Conservation (phyloP, 495 filamentous ascomycete genomes). For the Pyronema omphalodes region DNA sequence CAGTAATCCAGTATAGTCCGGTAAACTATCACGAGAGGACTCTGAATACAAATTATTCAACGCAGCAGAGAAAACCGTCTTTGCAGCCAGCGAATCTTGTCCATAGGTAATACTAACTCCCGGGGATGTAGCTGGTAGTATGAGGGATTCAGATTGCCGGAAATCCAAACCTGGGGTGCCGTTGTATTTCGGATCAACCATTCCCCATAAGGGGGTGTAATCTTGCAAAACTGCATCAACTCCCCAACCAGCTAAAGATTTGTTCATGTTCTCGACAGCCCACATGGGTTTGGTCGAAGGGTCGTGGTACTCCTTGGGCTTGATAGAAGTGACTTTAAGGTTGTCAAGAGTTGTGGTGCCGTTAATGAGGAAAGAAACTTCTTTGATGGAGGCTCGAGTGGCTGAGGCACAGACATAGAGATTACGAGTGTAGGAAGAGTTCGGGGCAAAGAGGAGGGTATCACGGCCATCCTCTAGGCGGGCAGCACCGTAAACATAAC, state of each 20-base stretch:
- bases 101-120: neutral
- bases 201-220: slow-evolving; percentile 26
- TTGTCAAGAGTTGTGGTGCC: slow-evolving; percentile 19
- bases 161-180: slow-evolving; percentile 1
- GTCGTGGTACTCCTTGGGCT: slow-evolving; percentile 18
- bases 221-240: slow-evolving; percentile 3
- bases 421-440: neutral
- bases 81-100: neutral
- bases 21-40: neutral
- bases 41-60: neutral
- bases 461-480: slow-evolving; percentile 14
- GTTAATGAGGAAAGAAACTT: slow-evolving; percentile 26
- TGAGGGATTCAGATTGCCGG: neutral
- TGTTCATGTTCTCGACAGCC: slow-evolving; percentile 25
- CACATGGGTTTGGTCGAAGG: slow-evolving; percentile 21
- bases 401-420: slow-evolving; percentile 28
- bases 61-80: neutral
- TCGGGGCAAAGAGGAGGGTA: slow-evolving; percentile 9
- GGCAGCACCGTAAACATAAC: slow-evolving; percentile 27
- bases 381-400: slow-evolving; percentile 29
- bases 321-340: slow-evolving; percentile 18
- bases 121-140: neutral
- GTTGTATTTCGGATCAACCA: slow-evolving; percentile 19
- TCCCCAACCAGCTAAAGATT: neutral
- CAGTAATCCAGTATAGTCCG: slow-evolving; percentile 23